phyloP scores from a whole-genome alignment of 1,139 yeast genomes.

The Pichia sp. region DNA sequence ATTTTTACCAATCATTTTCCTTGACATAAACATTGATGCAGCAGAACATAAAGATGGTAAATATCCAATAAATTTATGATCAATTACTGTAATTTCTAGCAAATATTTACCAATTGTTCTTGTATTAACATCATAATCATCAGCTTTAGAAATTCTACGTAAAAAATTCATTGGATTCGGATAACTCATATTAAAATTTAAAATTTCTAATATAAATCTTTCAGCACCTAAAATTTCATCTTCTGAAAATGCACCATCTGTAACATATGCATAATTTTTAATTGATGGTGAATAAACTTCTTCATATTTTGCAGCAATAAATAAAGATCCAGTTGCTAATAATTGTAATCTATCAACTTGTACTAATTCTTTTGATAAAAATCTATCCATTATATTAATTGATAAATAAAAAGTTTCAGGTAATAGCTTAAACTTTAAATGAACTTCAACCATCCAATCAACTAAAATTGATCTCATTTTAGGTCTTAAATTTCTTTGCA shows the following conservation, averaged over 20 bases:
- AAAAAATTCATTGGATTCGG: constrained; percentile 94
- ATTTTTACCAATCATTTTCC: constrained; percentile 66
- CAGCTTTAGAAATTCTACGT: constrained; percentile 90
- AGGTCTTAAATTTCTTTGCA: constrained; percentile 74
- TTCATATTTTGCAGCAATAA: constrained; percentile 93
- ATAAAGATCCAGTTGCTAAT: constrained; percentile 83
- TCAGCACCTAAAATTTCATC: constrained; percentile 87
- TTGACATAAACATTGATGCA: constrained; percentile 83
- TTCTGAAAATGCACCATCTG: constrained; percentile 78
- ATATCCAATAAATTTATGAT: constrained; percentile 71
- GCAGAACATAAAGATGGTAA: constrained; percentile 85
- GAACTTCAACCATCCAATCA: constrained; percentile 95
- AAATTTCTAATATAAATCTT: constrained; percentile 67
- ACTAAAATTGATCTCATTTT: constrained; percentile 84
- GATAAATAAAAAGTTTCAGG: constrained; percentile 91
- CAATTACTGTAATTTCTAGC: constrained; percentile 75
- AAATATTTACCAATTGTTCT: constrained; percentile 89
- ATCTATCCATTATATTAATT: constrained; percentile 85
- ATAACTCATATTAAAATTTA: constrained; percentile 75
- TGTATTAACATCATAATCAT: constrained; percentile 86
- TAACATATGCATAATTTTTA: constrained; percentile 79
- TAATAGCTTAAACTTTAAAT: constrained; percentile 72
- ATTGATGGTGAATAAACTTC: constrained; percentile 91
- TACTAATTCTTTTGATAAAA: constrained; percentile 73
- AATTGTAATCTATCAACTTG: constrained; percentile 82